These are phyloP conservation scores for Chytriomyces sp. DNA, from an alignment of 192 early-diverging fungal species.

Conservation along the genomic window DNA sequence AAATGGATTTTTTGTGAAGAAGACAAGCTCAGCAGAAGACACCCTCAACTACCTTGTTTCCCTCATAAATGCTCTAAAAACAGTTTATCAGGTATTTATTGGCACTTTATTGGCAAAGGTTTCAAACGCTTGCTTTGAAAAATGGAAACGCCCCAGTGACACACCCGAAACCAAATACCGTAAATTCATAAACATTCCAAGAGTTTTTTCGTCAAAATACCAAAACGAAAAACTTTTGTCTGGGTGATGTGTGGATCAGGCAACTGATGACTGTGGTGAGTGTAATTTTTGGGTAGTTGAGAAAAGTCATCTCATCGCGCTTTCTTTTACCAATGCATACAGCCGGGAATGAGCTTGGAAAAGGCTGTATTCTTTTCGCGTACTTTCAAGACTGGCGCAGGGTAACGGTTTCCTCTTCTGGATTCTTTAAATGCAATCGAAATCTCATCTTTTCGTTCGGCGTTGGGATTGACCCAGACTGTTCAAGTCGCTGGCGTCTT, in stretches of 20 bases:
- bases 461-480: constrained; percentile 10
- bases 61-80: constrained; percentile 62
- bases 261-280: constrained; percentile 78
- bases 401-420: constrained; percentile 21
- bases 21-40: constrained; percentile 76
- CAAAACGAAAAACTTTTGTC: constrained; percentile 74
- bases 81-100: constrained; percentile 55
- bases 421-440: background rate
- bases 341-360: constrained; percentile 79
- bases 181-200: constrained; percentile 63
- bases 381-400: constrained; percentile 71
- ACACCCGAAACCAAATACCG: background rate
- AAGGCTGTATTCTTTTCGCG: constrained; percentile 78
- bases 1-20: constrained; percentile 84
- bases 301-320: background rate
- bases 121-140: background rate
- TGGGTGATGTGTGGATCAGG: constrained; percentile 78
- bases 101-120: background rate
- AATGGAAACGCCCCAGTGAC: background rate
- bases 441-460: background rate
- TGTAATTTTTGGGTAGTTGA: background rate
- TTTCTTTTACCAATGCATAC: background rate
- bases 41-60: constrained; percentile 77
- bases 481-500: constrained; percentile 46
- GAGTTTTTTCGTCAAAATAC: constrained; percentile 70